These are phyloP conservation scores for Blumeriella jaapii DNA, from an alignment of 2,329 filamentous ascomycete species.

Conservation along the genomic window DNA sequence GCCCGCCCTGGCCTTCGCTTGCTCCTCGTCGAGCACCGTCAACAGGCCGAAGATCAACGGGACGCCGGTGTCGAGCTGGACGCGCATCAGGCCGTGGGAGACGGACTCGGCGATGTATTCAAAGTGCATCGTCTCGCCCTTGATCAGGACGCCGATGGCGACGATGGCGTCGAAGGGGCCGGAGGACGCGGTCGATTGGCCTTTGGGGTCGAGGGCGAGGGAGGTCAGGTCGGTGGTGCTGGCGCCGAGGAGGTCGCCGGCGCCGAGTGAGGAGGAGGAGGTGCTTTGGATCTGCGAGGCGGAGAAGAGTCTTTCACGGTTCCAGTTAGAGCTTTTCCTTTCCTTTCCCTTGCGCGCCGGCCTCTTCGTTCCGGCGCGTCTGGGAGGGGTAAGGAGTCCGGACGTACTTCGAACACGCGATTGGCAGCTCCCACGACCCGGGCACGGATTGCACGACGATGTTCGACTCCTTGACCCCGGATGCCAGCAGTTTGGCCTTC, in stretches of 20 bases:
- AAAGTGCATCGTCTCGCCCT: slow-evolving; percentile 98
- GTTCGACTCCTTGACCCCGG: slow-evolving; percentile 78
- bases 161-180: slow-evolving; percentile 85
- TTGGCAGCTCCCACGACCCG: slow-evolving; percentile 88
- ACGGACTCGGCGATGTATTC: slow-evolving; percentile 95
- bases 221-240: slow-evolving; percentile 55
- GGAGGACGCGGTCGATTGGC: slow-evolving; percentile 30
- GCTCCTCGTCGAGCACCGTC: slow-evolving; percentile 79
- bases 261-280: slow-evolving; percentile 46
- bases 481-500: slow-evolving; percentile 62
- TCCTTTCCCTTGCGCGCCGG: neutral
- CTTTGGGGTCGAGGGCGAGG: slow-evolving; percentile 29
- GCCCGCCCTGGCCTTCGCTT: slow-evolving; percentile 76
- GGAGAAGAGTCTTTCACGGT: slow-evolving; percentile 54
- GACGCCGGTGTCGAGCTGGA: slow-evolving; percentile 79
- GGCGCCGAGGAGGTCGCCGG: slow-evolving; percentile 64
- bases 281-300: slow-evolving; percentile 76
- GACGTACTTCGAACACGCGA: slow-evolving; percentile 49
- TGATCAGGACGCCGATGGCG: slow-evolving; percentile 91
- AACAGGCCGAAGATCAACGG: slow-evolving; percentile 88
- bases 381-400: neutral
- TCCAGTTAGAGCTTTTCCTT: neutral
- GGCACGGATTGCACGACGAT: slow-evolving; percentile 85
- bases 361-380: slow-evolving; percentile 28
- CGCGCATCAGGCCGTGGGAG: slow-evolving; percentile 84